Evolutionary conservation across 108 stramenopile species (phyloP).

Genomic region (Nitzschia putrida): DNA sequence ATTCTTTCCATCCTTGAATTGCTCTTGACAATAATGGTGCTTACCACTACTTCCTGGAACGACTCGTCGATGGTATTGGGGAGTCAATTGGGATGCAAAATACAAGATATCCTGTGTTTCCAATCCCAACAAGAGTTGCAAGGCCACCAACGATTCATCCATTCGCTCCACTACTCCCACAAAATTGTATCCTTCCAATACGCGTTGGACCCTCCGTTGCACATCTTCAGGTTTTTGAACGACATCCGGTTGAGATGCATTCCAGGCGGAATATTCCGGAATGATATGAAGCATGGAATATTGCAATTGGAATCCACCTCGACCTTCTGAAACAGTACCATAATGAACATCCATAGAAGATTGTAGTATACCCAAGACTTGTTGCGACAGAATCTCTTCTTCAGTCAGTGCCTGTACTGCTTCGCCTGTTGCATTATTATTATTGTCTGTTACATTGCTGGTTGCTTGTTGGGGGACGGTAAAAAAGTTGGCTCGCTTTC

Average conservation of each 20-base stretch:
- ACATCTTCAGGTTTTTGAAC: conserved; percentile 16
- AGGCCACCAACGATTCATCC: conserved; percentile 55
- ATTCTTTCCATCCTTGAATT: neutral
- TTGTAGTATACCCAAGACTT: conserved; percentile 11
- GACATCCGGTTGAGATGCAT: conserved; percentile 5
- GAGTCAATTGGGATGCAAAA: neutral
- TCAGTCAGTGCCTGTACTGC: no score
- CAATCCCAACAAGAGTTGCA: conserved; percentile 43
- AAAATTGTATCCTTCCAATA: conserved; percentile 44
- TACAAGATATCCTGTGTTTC: conserved; percentile 30
- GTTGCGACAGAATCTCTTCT: neutral
- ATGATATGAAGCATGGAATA: conserved; percentile 15
- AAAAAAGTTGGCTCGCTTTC: neutral
- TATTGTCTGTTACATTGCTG: neutral
- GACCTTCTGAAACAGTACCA: conserved; percentile 33
- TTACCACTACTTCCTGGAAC: neutral
- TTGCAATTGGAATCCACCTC: conserved; percentile 44
- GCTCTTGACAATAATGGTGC: neutral
- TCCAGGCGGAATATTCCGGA: conserved; percentile 12
- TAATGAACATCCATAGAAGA: conserved; percentile 7
- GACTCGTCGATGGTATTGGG: neutral
- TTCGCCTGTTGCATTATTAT: no score
- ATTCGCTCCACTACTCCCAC: conserved; percentile 49
- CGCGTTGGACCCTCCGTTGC: conserved; percentile 23
- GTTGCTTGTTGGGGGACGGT: neutral